phyloP scores from a whole-genome alignment of 352 stramenopile species.

The Phytophthora pini region DNA sequence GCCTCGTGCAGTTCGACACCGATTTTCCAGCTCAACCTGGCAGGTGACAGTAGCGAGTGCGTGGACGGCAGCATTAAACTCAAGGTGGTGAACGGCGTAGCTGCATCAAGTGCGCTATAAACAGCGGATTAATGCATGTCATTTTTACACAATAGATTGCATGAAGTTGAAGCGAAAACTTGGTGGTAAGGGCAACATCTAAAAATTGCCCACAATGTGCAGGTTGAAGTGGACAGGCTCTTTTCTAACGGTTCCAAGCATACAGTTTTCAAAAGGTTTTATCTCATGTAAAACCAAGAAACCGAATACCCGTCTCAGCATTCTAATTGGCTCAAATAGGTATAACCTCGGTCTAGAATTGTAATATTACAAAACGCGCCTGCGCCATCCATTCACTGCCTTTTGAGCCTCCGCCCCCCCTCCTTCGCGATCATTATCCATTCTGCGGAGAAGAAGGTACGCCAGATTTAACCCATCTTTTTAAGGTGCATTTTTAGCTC shows the following conservation, averaged over 20 bases:
- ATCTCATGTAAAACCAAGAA: slow-evolving; percentile 3
- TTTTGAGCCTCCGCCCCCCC: slow-evolving; percentile 1
- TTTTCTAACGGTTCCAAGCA: slow-evolving; percentile 3
- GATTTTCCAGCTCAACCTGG: slow-evolving; percentile 18
- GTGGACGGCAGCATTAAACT: slow-evolving; percentile 28
- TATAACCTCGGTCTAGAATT: slow-evolving; percentile 34
- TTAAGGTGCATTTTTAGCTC: too few relatives aligned
- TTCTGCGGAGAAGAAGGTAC: slow-evolving; percentile 56
- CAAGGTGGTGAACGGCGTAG: slow-evolving; percentile 2
- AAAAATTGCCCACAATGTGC: neutral
- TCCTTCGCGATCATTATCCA: slow-evolving; percentile 48
- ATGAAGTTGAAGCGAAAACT: too few relatives aligned
- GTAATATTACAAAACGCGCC: slow-evolving; percentile 33
- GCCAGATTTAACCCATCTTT: neutral
- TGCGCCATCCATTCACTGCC: slow-evolving; percentile 43
- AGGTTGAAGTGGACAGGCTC: slow-evolving; percentile 23
- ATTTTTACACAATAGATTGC: neutral
- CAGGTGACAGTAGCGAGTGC: slow-evolving; percentile 18
- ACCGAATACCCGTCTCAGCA: neutral
- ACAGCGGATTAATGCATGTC: neutral
- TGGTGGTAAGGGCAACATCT: neutral
- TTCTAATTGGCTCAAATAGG: slow-evolving; percentile 13
- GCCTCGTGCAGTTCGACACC: slow-evolving; percentile 15
- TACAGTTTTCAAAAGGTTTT: slow-evolving; percentile 34
- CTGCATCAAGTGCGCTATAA: neutral